Base-by-base conservation (phyloP, 306 rosid genomes). In the Medicago truncatula region DNA sequence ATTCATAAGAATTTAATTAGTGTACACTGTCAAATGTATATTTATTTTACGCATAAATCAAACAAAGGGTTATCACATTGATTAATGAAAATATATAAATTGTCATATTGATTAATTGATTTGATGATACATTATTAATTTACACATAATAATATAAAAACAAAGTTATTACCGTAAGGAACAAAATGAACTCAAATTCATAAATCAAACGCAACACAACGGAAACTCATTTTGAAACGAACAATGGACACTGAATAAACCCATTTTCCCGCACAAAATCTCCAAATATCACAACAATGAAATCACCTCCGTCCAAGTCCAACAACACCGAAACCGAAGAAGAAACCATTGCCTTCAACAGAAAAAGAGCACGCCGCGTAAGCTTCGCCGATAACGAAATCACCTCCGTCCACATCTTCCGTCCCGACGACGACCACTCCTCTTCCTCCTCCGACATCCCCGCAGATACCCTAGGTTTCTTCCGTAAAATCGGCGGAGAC, bases 351-450 rank as follows among this genome's bases (percentile, higher is more conserved):
- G 89, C 89, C 7, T 28, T 80, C 49, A 85, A 72, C 81, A 73
- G 75, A 81, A 95, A 88, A 62, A 88, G 93, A 50, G 69, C 87
- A 11, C 97, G 97, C 41, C 97, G 99, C 31, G 99, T 92, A 16
- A 92, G 99, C 90, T 95, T 95, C 82, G 99, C 92, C 25, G 97
- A 92, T 76, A 87, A 90, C 16, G 99, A 95, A 83, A 87, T 95
- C 77, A 95, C 99, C 78, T 90, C 97, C 70, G 96, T 95, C 62
- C 97, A 92, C 85, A 72, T 95, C 41, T 92, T 95, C 87, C 87
- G 85, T 31, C 87, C 92, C 58, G 91, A 87, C 69, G 97, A 92
- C 53, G 92, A 89, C 11, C 89, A 85, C 25, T 82, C 80, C 73
- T 89, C 83, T 72, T 49, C 76, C 25, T 53, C 85, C 61, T 88